Base-by-base conservation (phyloP, 306 rosid genomes). In the Castanea sativa region DNA sequence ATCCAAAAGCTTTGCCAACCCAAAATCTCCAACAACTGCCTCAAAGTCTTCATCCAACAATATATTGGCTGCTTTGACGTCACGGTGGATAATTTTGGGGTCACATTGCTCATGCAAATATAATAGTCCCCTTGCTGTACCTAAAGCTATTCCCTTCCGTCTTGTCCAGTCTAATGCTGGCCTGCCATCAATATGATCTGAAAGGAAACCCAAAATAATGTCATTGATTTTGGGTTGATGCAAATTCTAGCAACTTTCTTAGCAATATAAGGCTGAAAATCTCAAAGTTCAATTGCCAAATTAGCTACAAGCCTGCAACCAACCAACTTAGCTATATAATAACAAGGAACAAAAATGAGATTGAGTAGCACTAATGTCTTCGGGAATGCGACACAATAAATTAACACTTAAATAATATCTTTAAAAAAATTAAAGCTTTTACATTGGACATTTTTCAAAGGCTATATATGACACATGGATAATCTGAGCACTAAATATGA, bases 21-120 rank as follows among this genome's bases (percentile, higher is more conserved):
- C 99, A 35, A 95, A 95, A 88, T 95, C 99, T 79, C 99, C 99
- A 53, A 95, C 99, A 49, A 95, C 98, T 9, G 97, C 98, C 78
- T 95, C 99, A 32, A 90, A 93, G 75, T 91, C 98, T 90, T 90
- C 98, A 76, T 95, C 99, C 27, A 95, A 90, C 89, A 95, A 87
- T 70, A 95, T 93, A 79, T 95, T 95, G 74, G 99, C 99, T 0
- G 99, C 99, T 83, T 95, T 95, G 69, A 95, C 99, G 82, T 95
- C 98, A 1, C 99, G 97, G 87, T 95, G 99, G 57, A 95, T 95
- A 30, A 95, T 95, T 81, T 90, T 95, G 21, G 99, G 99, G 82
- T 95, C 99, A 70, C 99, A 95, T 82, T 93, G 98, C 87, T 95
- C 98, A 4, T 96, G 99, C 84, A 96, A 87, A 83, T 96, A 96